phyloP scores from a whole-genome alignment of 2,329 filamentous ascomycete species.

The Xylaria hypoxylon region DNA sequence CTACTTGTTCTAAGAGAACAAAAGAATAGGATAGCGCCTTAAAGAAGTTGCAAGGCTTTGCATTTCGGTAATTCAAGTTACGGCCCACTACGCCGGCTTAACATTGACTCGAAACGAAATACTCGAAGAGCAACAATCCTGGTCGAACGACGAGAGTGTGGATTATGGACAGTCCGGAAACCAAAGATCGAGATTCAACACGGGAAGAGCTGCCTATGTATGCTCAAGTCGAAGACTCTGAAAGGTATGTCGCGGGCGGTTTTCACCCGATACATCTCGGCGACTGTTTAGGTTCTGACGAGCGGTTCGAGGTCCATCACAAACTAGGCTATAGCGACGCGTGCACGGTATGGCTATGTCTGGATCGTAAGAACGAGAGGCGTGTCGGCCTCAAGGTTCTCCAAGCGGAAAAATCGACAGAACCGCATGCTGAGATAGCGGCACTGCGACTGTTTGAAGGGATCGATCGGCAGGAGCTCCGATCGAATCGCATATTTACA shows the following conservation, averaged over 20 bases:
- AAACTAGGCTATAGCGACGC: constrained; percentile 27
- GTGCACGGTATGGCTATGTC: constrained; percentile 27
- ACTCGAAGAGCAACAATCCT: background rate
- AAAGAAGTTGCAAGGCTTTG: background rate
- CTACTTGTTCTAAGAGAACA: background rate
- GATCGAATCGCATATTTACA: constrained; percentile 19
- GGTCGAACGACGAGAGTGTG: background rate
- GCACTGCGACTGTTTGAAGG: constrained; percentile 21
- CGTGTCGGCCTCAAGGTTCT: constrained; percentile 23
- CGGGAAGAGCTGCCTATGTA: background rate
- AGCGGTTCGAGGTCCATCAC: constrained; percentile 32
- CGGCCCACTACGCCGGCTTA: background rate
- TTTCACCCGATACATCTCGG: constrained; percentile 32
- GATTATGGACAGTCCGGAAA: background rate
- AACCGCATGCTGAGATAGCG: constrained; percentile 3
- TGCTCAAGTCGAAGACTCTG: constrained; percentile 20
- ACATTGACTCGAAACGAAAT: background rate
- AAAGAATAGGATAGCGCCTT: background rate
- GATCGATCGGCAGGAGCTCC: constrained; percentile 8
- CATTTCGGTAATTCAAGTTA: background rate
- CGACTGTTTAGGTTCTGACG: constrained; percentile 25
- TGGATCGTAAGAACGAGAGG: constrained; percentile 5
- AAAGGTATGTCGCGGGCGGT: constrained; percentile 19
- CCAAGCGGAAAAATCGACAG: constrained; percentile 11
- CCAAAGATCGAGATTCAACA: background rate